phyloP scores from a whole-genome alignment of 140 eudicot species.

The Stevia rebaudiana region DNA sequence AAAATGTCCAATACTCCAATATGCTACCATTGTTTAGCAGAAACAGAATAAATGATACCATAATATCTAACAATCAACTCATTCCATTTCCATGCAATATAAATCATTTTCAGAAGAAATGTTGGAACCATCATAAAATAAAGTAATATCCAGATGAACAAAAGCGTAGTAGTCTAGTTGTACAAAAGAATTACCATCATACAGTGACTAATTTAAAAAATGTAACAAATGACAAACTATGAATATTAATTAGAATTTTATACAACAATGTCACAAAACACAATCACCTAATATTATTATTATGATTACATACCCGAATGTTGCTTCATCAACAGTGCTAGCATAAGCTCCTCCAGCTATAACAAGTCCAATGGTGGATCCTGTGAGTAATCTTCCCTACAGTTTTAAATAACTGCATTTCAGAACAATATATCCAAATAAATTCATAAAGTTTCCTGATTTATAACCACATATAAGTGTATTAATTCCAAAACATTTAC shows the following conservation, averaged over 20 bases:
- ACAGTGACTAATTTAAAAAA: neutral
- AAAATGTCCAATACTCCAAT: too few relatives aligned
- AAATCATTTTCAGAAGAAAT: neutral
- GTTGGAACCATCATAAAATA: neutral
- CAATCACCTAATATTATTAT: neutral
- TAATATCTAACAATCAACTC: neutral
- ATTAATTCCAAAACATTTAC: neutral
- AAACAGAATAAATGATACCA: neutral
- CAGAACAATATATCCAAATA: slow-evolving; percentile 4
- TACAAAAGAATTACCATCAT: neutral
- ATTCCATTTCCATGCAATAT: slow-evolving; percentile 4
- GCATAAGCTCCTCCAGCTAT: slow-evolving; percentile 98
- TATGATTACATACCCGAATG: slow-evolving; percentile 61
- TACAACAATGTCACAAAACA: slow-evolving; percentile 6
- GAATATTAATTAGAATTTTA: neutral
- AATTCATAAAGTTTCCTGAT: neutral
- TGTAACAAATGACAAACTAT: neutral
- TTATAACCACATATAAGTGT: neutral
- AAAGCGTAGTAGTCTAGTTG: neutral
- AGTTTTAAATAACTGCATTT: slow-evolving; percentile 4
- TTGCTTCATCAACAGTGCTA: slow-evolving; percentile 98
- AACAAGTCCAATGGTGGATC: slow-evolving; percentile 65
- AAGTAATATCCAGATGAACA: neutral
- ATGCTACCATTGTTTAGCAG: neutral
- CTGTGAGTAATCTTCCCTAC: slow-evolving; percentile 85